phyloP scores from a whole-genome alignment of 2,329 filamentous ascomycete species.

The Sclerotinia minor region DNA sequence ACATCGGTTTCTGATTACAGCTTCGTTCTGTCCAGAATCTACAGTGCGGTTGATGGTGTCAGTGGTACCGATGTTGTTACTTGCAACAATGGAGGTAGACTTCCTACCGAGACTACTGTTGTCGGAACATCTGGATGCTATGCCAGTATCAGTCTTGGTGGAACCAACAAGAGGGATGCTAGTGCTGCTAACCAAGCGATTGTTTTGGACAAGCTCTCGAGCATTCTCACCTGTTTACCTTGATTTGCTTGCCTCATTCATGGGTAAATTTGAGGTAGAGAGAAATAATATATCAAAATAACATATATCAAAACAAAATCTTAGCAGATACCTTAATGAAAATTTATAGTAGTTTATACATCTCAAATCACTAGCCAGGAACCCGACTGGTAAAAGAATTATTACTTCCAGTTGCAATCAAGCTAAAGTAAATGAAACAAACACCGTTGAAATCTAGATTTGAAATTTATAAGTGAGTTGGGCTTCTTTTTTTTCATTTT shows the following conservation, averaged over 20 bases:
- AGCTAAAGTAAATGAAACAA: too few species aligned
- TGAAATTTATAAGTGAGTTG: too few species aligned
- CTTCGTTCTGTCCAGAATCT: constrained; percentile 17
- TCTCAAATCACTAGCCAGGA: too few species aligned
- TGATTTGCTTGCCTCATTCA: not conserved
- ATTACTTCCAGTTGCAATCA: too few species aligned
- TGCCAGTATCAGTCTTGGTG: constrained; percentile 22
- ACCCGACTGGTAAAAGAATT: too few species aligned
- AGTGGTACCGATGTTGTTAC: constrained; percentile 8
- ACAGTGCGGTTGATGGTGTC: not conserved
- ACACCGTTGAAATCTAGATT: too few species aligned
- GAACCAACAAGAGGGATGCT: constrained; percentile 17
- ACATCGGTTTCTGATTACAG: constrained; percentile 3
- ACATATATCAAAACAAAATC: not conserved
- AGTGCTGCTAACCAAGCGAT: constrained; percentile 10
- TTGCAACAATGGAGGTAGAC: constrained; percentile 18
- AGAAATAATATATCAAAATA: not conserved
- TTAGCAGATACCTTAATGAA: not conserved
- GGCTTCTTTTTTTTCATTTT: too few species aligned
- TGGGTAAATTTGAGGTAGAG: not conserved
- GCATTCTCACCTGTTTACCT: constrained; percentile 13
- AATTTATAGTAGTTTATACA: not conserved
- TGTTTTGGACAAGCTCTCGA: constrained; percentile 11
- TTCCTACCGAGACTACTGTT: constrained; percentile 4
- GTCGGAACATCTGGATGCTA: constrained; percentile 13